Evolutionary conservation across 2,329 filamentous ascomycete species (phyloP).

Genomic region (Paracorniculantispora psalliotae): DNA sequence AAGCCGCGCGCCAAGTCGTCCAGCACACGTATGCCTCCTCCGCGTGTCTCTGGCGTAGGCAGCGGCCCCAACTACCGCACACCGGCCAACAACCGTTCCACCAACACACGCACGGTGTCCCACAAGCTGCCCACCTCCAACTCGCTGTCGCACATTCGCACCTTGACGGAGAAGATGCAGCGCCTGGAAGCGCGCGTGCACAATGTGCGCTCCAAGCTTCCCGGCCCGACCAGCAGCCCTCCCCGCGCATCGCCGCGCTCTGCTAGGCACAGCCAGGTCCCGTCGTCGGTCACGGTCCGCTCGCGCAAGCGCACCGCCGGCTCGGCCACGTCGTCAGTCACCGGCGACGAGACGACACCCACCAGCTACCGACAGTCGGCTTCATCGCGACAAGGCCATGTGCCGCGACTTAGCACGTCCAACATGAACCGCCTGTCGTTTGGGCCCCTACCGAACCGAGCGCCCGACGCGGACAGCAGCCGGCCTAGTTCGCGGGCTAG

Average conservation of each 20-base stretch:
- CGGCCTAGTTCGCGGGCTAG: slow-evolving; percentile 72
- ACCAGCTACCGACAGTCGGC: slow-evolving; percentile 35
- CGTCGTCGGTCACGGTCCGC: slow-evolving; percentile 59
- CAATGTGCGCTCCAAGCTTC: slow-evolving; percentile 83
- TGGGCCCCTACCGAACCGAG: slow-evolving; percentile 54
- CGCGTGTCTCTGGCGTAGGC: slow-evolving; percentile 38
- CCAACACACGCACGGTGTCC: slow-evolving; percentile 52
- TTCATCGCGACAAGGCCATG: slow-evolving; percentile 42
- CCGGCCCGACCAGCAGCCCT: slow-evolving; percentile 72
- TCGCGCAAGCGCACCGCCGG: slow-evolving; percentile 64
- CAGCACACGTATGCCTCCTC: slow-evolving; percentile 29
- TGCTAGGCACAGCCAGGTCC: slow-evolving; percentile 40
- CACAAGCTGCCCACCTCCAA: slow-evolving; percentile 52
- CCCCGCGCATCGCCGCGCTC: slow-evolving; percentile 72
- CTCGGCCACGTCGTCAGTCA: slow-evolving; percentile 45
- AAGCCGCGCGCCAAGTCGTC: slow-evolving; percentile 50
- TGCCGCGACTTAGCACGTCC: slow-evolving; percentile 56
- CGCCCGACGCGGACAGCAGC: slow-evolving; percentile 39
- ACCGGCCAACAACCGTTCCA: slow-evolving; percentile 34
- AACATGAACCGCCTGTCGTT: slow-evolving; percentile 60
- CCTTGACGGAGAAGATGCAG: slow-evolving; percentile 94
- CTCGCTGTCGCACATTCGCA: slow-evolving; percentile 88
- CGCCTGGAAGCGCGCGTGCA: slow-evolving; percentile 91
- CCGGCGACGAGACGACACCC: slow-evolving; percentile 48
- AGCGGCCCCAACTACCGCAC: slow-evolving; percentile 47